These are phyloP conservation scores for Lactarius hengduanensis DNA, from an alignment of 768 basidiomycete species.

Conservation along the genomic window DNA sequence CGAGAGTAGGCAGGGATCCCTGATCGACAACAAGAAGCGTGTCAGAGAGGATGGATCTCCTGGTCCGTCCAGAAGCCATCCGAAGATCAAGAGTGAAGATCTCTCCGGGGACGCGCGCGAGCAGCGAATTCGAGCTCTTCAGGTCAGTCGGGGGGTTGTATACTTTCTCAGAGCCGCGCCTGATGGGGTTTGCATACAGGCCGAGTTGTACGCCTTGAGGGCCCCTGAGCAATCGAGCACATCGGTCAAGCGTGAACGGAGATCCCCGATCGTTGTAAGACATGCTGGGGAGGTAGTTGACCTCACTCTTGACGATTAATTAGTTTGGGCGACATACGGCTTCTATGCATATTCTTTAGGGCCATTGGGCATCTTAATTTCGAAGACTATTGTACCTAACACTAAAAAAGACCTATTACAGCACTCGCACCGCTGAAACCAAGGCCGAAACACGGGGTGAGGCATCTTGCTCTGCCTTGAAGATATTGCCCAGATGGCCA, in stretches of 20 bases:
- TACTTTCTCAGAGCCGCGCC: not conserved
- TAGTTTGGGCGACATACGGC: not conserved
- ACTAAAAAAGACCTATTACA: not conserved
- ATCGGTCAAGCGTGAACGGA: constrained; percentile 11
- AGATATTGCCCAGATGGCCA: not conserved
- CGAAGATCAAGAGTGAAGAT: not conserved
- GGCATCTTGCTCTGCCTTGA: not conserved
- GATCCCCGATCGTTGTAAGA: constrained; percentile 7
- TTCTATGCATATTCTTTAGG: not conserved
- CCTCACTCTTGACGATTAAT: constrained; percentile 20
- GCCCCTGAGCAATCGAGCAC: constrained; percentile 1
- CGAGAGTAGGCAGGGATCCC: not conserved
- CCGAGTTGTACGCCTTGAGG: constrained; percentile 4
- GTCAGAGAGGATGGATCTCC: not conserved
- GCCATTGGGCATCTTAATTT: not conserved
- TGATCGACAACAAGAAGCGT: constrained; percentile 9
- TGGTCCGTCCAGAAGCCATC: constrained; percentile 6
- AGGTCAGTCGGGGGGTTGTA: constrained; percentile 7
- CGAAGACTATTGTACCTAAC: not conserved
- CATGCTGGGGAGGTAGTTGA: constrained; percentile 9
- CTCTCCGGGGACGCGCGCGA: not conserved
- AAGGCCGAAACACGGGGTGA: too few relatives aligned
- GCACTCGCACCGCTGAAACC: not conserved
- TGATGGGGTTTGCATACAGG: not conserved
- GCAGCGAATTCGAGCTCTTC: constrained; percentile 16